Evolutionary conservation across 768 basidiomycete species (phyloP), one percentile per base, ranked within the genome.

Genomic region (Panaeolus papilionaceus): DNA sequence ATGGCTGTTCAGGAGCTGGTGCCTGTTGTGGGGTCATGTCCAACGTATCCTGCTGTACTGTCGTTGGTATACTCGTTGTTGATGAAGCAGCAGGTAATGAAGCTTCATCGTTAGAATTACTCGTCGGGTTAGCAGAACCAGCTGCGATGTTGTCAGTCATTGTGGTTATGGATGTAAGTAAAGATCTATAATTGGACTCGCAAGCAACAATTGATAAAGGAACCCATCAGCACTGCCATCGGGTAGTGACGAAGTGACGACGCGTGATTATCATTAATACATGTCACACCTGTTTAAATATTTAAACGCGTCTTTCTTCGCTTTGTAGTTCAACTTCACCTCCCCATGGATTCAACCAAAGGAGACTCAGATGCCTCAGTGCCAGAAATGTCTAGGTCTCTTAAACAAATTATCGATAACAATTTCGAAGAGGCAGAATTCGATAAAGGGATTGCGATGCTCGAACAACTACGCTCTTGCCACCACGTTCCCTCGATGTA

Each of bases 391-490:
- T 68, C 84, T 40, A 83, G 82, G 39, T 78, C 70, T 61, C 70
- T 74, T 42, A 70, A 73, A 45, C 73, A 74, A 64, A 65, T 92
- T 4, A 89, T 93, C 20, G 91, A 93, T 73, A 88, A 84, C 64
- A 89, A 89, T 67, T 86, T 93, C 20, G 92, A 94, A 72, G 92
- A 94, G 75, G 87, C 88, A 18, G 90, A 92, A 67, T 92, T 91
- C 69, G 88, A 92, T 71, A 82, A 86, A 5, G 92, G 88, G 7
- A 89, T 92, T 37, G 79, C 82, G 14, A 77, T 86, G 33, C 83
- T 94, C 1, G 86, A 87, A 67, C 88, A 89, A 67, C 76, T 93
- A 2, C 87, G 89, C 58, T 85, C 87, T 0, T 74, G 84, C n/a
- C 78, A 82, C 28, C 83, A 84, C 76, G 87, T 78, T 63, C 92